phyloP scores from a whole-genome alignment of 352 stramenopile species.

The Pythium inflatum region DNA sequence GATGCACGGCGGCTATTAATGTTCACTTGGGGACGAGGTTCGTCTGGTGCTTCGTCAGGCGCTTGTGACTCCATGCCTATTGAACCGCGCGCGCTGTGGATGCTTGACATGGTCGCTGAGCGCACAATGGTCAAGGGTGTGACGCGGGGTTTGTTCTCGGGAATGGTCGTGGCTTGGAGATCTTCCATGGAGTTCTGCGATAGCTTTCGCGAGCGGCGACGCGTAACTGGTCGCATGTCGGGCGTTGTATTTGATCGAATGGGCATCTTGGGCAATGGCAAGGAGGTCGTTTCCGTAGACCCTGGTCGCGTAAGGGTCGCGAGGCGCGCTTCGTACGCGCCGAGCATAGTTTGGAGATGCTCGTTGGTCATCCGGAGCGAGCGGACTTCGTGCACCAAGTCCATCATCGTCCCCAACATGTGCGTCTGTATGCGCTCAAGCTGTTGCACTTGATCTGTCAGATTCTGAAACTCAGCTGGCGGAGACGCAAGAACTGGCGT shows the following conservation, averaged over 20 bases:
- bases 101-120: slow-evolving; percentile 9
- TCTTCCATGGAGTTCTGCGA: background rate
- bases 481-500: background rate
- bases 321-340: slow-evolving; percentile 4
- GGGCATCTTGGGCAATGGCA: background rate
- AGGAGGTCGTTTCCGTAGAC: background rate
- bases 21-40: no score
- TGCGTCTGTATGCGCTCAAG: slow-evolving; percentile 11
- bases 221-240: background rate
- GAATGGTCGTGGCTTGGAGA: slow-evolving; percentile 7
- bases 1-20: no score
- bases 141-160: slow-evolving; percentile 10
- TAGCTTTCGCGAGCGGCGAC: background rate
- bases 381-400: slow-evolving; percentile 6
- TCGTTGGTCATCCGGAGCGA: slow-evolving; percentile 2
- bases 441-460: slow-evolving; percentile 6
- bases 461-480: background rate
- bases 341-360: slow-evolving; percentile 6
- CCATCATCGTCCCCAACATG: slow-evolving; percentile 15
- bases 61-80: background rate
- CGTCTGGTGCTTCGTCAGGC: background rate
- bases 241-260: background rate
- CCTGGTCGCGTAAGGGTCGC: background rate
- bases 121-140: background rate
- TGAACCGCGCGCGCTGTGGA: slow-evolving; percentile 1